Conservation (phyloP, 768 basidiomycete species). For the Rhodotorula kratochvilovae region DNA sequence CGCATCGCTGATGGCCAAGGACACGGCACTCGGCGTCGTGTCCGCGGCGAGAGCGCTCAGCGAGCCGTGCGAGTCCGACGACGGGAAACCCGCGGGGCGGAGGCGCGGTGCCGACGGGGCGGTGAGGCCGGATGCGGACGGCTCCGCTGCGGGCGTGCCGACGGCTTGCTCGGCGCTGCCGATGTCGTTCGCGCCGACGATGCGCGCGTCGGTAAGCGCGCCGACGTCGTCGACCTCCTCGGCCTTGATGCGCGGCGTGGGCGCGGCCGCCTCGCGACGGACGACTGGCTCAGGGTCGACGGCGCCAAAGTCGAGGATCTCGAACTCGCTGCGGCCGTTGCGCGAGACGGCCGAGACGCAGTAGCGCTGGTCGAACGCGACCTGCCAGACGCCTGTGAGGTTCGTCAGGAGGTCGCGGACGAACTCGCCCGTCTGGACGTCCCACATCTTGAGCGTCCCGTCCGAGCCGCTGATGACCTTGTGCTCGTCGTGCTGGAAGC, state of each 20-base stretch:
- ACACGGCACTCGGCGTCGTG: not conserved
- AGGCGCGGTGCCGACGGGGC: not conserved
- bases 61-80: not conserved
- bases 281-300: constrained; percentile 12
- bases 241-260: not conserved
- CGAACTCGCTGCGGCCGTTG: constrained; percentile 48
- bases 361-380: constrained; percentile 88
- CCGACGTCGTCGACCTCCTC: not conserved
- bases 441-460: constrained; percentile 97
- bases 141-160: not conserved
- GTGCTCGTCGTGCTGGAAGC: constrained; percentile 91
- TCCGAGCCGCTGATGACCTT: constrained; percentile 94
- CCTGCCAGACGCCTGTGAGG: constrained; percentile 95
- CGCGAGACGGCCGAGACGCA: constrained; percentile 72
- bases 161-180: not conserved
- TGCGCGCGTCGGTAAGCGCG: not conserved
- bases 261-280: not conserved
- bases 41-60: not conserved
- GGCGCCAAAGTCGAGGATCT: constrained; percentile 46
- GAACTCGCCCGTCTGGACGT: constrained; percentile 76
- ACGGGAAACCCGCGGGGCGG: not conserved
- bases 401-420: constrained; percentile 83
- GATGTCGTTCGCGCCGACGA: not conserved
- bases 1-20: not conserved
- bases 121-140: not conserved